phyloP scores from a whole-genome alignment of 164 flowering plant genomes.

The Akebia trifoliata region DNA sequence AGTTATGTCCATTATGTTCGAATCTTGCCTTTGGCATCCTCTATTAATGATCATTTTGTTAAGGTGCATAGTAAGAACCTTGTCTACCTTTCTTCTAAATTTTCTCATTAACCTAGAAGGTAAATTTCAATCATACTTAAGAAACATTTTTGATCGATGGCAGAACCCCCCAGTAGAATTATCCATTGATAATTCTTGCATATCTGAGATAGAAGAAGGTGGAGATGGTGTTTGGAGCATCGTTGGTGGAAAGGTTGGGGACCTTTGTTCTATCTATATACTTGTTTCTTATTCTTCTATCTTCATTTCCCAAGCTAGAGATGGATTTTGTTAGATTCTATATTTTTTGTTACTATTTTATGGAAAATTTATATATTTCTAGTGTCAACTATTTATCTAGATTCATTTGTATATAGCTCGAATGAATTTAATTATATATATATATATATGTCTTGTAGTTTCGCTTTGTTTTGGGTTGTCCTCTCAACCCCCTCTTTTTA shows the following conservation, averaged over 20 bases:
- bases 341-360: neutral
- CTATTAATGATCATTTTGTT: conserved; percentile 39
- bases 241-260: conserved; percentile 84
- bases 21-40: conserved; percentile 29
- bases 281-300: neutral
- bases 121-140: neutral
- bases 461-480: too few species aligned
- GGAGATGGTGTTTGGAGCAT: conserved; percentile 81
- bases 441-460: too few species aligned
- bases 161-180: conserved; percentile 71
- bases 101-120: neutral
- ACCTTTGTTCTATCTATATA: neutral
- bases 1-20: conserved; percentile 52
- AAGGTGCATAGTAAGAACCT: conserved; percentile 35
- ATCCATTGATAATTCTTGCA: conserved; percentile 52
- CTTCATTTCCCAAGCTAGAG: neutral
- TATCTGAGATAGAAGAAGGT: conserved; percentile 72
- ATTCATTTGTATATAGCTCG: too few species aligned
- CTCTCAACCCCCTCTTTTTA: too few species aligned
- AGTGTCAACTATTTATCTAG: neutral
- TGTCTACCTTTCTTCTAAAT: neutral
- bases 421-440: neutral
- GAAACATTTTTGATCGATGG: conserved; percentile 12
- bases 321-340: neutral
- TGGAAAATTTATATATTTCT: neutral